Evolutionary conservation across 176 grass and related monocot species (phyloP), one percentile per base, ranked within the genome.

Genomic region (Oryza australiensis): DNA sequence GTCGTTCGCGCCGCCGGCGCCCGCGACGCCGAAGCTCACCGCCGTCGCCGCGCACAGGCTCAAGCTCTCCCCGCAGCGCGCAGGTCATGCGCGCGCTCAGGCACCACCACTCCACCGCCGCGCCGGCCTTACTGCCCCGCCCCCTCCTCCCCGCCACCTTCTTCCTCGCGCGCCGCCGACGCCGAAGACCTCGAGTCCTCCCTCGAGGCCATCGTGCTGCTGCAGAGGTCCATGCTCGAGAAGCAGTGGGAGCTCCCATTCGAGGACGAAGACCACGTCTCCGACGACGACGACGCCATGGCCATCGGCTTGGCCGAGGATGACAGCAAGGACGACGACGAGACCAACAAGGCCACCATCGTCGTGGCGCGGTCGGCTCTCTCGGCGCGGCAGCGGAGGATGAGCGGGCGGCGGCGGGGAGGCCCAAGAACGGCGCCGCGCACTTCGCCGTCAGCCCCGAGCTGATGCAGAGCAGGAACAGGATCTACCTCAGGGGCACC

Each of bases 171-270:
- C 37, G 2, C 66, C 6, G 45, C 26, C 26, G 69, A 65, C 43
- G 37, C 41, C 2, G 70, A 64, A 20, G 90, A 83, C 6, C 71
- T 91, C 29, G 88, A 89, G 91, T 76, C 82, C 28, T 89, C 90
- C 28, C 90, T 95, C 45, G 92, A 98, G 78, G 85, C 85, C 82
- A 87, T 96, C 59, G 70, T 96, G 37, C 87, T 94, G 60, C 83
- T 99, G 41, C 88, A 95, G 85, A 89, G 94, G 48, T 99, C 93
- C 57, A 88, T 99, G 83, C 91, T 99, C 53, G 93, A 99, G 88
- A 99, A 99, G 80, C 97, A 99, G 90, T 94, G 91, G 93, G 51
- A 94, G 77, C 97, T 99, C 48, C 93, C 91, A n/a, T 99, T 92
- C 42, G 91, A 94, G 3, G 68, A 84, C 45, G 89, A 94, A 70